phyloP scores from a whole-genome alignment of 352 stramenopile species.

The Peronospora farinosa region DNA sequence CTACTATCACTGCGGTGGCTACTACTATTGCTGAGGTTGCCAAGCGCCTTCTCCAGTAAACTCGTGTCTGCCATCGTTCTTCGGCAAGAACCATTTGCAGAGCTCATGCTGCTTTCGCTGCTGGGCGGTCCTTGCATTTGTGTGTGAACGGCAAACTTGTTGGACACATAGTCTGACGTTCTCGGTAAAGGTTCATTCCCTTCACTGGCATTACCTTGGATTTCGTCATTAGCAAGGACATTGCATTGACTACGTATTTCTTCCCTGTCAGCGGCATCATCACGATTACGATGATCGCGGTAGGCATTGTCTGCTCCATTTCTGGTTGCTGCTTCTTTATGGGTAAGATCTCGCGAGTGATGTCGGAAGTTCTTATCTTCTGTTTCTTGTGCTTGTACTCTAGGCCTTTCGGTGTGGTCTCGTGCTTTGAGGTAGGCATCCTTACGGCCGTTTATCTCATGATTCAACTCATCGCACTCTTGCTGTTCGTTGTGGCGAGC shows the following conservation, averaged over 20 bases:
- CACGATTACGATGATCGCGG: conserved; percentile 2
- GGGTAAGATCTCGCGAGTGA: conserved; percentile 1
- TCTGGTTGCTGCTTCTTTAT: conserved; percentile 3
- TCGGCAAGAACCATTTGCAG: conserved; percentile 35
- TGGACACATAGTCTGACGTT: conserved; percentile 8
- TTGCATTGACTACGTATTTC: conserved; percentile 8
- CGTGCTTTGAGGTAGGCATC: conserved; percentile 8
- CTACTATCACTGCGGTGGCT: conserved; percentile 7
- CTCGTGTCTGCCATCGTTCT: conserved; percentile 60
- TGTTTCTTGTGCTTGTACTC: neutral
- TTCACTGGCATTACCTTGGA: conserved; percentile 1
- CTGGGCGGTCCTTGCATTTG: conserved; percentile 13
- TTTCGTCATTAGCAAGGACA: conserved; percentile 3
- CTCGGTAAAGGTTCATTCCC: conserved; percentile 3
- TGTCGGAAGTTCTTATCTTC: neutral
- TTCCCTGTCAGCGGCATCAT: conserved; percentile 8
- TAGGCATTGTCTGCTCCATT: neutral
- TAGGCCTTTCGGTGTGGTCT: conserved; percentile 4
- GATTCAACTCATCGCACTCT: conserved; percentile 25
- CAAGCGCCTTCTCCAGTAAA: conserved; percentile 57
- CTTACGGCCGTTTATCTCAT: conserved; percentile 17
- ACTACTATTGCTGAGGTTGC: conserved; percentile 59
- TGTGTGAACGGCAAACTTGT: conserved; percentile 3
- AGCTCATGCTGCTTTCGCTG: conserved; percentile 40
- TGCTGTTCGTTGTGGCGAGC: conserved; percentile 28